Base-by-base conservation (phyloP, 345 rosid genomes). In the Arabidopsis arenosa region DNA sequence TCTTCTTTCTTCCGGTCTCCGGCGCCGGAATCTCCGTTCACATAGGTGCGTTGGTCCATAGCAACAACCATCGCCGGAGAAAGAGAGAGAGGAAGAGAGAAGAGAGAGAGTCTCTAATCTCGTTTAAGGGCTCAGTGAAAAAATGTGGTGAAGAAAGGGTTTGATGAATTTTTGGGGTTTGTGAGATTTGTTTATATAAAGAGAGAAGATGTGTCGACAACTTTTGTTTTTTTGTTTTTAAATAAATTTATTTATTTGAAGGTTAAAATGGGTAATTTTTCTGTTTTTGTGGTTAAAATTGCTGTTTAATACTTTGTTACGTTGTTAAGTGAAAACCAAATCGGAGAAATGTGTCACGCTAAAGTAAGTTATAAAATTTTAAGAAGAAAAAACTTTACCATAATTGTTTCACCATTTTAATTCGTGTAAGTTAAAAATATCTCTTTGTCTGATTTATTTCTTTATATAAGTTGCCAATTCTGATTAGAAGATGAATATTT, bases 151-250 rank as follows among this genome's bases (percentile, higher is more conserved):
- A 56, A 77, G 80, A 77, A 64, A 70, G 67, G 62, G 67, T 71
- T 64, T 64, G 72, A 70, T 71, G 72, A 7, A 12, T 40, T 45
- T 76, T 71, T 64, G 23, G 21, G 17, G 60, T 39, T 56, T 48
- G 67, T 77, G 67, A 64, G 54, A 13, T 71, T 47, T 57, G 54
- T 77, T 77, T 77, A 71, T 77, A 77, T 77, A 77, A 47, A 77
- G 80, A 44, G 13, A 3, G 66, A 63, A 64, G 55, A 17, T 63
- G 67, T 70, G 55, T 64, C 11, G 21, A 55, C 66, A 60, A 60
- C 8, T 52, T 53, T 35, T 2, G 21, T 15, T 18, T 9, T 44
- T 53, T 33, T 32, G 17, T 23, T n/a, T 3, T 64, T 6, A 10
- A 18, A 10, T 60, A 4, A 9, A 10, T 39, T 61, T 43, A 72